These are phyloP conservation scores for Endocalyx cinctus DNA, from an alignment of 2,329 filamentous ascomycete genomes.

Conservation along the genomic window DNA sequence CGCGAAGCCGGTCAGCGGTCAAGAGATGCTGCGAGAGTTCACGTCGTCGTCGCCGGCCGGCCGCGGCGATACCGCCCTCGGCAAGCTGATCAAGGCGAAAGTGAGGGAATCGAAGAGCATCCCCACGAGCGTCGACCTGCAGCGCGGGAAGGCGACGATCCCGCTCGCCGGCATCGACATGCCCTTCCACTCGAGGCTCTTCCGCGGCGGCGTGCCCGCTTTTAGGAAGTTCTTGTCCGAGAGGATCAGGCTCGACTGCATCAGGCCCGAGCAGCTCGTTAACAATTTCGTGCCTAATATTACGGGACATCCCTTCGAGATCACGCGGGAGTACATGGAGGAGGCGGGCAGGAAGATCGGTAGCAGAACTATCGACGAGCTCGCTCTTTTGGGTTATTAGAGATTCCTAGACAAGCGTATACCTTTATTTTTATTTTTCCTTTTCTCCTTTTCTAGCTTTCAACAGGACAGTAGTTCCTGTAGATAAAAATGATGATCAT, in stretches of 20 bases:
- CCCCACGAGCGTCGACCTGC: slow-evolving; percentile 9
- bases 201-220: slow-evolving; percentile 20
- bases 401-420: too few species aligned
- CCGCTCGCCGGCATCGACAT: slow-evolving; percentile 27
- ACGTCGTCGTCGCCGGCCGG: too few species aligned
- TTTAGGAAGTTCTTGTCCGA: slow-evolving; percentile 23
- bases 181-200: slow-evolving; percentile 26
- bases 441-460: too few species aligned
- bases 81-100: slow-evolving; percentile 4
- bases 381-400: too few species aligned
- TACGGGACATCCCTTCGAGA: slow-evolving; percentile 26
- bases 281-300: slow-evolving; percentile 31
- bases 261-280: slow-evolving; percentile 22
- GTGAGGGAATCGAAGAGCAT: slow-evolving; percentile 6
- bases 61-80: too few species aligned
- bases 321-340: slow-evolving; percentile 21
- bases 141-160: slow-evolving; percentile 23
- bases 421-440: too few species aligned
- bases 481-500: too few species aligned
- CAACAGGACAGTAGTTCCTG: too few species aligned
- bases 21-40: too few species aligned
- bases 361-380: too few species aligned
- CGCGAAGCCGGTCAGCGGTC: too few species aligned
- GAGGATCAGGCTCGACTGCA: slow-evolving; percentile 17
- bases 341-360: too few species aligned